Percentiles rank a stretch among this genome's conserved stretches.
phyloP scores from a whole-genome alignment of 345 rosid genomes.

The Salix dunnii region DNA sequence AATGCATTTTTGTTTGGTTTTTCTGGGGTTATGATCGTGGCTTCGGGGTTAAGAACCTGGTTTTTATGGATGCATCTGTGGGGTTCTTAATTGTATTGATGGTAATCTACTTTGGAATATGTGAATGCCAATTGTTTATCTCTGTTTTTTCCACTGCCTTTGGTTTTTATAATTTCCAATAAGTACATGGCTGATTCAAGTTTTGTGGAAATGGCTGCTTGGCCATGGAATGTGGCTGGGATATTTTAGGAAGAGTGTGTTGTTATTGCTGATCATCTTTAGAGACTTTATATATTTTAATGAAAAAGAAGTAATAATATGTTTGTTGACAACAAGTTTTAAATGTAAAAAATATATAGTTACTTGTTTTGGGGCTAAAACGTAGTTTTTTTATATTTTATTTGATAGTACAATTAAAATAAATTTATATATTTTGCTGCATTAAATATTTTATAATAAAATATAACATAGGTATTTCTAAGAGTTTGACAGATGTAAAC shows the following conservation, averaged over 20 bases:
- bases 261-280: neutral
- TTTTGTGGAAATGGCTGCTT: neutral
- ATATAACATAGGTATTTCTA: too few relatives aligned
- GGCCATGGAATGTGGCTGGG: neutral
- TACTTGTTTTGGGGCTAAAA: too few relatives aligned
- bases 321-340: too few relatives aligned
- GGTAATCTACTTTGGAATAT: neutral
- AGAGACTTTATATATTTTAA: too few relatives aligned
- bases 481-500: too few relatives aligned
- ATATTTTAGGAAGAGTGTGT: neutral
- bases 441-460: too few relatives aligned
- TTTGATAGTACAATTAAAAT: too few relatives aligned
- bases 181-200: neutral
- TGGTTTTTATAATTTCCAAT: neutral
- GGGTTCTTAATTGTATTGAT: neutral
- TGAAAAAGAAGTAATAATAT: too few relatives aligned
- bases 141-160: neutral
- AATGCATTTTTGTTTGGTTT: neutral
- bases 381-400: too few relatives aligned
- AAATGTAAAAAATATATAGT: too few relatives aligned
- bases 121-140: neutral
- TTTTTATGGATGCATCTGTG: constrained; percentile 8
- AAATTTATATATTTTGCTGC: too few relatives aligned
- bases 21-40: neutral
- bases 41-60: neutral